These are phyloP conservation scores for Echeveria elegans DNA, from an alignment of 164 flowering plant species.

Conservation along the genomic window DNA sequence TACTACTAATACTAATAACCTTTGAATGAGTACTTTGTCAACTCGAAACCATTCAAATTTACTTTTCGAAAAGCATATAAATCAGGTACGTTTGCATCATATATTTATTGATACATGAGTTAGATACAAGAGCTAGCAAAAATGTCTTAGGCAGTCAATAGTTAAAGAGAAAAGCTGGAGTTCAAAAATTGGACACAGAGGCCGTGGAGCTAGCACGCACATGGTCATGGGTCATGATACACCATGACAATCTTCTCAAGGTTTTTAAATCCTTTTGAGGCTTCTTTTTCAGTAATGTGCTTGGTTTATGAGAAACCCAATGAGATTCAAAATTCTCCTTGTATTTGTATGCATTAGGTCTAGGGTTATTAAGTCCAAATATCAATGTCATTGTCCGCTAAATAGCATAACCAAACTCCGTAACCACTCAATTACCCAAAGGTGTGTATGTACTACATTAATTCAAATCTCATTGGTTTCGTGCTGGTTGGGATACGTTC, in stretches of 20 bases:
- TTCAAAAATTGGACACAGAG: neutral
- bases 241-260: conserved; percentile 5
- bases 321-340: neutral
- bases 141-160: no score
- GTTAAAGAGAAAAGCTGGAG: no score
- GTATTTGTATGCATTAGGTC: neutral
- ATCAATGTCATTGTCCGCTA: neutral
- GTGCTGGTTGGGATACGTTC: conserved; percentile 3
- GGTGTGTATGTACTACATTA: neutral
- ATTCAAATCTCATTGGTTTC: neutral
- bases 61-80: no score
- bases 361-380: neutral
- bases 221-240: neutral
- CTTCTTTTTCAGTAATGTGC: conserved; percentile 3
- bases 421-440: conserved; percentile 6
- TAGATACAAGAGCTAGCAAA: no score
- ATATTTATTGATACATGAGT: no score
- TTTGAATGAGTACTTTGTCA: no score
- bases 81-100: no score
- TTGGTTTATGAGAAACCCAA: neutral
- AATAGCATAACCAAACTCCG: neutral
- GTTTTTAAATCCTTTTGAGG: conserved; percentile 1
- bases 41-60: no score
- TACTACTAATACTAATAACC: no score
- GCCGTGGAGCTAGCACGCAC: neutral